A percentile compares a stretch with the other conserved stretches of the same genome.
Evolutionary conservation across 345 rosid species (phyloP).

Genomic region (Populus nigra): DNA sequence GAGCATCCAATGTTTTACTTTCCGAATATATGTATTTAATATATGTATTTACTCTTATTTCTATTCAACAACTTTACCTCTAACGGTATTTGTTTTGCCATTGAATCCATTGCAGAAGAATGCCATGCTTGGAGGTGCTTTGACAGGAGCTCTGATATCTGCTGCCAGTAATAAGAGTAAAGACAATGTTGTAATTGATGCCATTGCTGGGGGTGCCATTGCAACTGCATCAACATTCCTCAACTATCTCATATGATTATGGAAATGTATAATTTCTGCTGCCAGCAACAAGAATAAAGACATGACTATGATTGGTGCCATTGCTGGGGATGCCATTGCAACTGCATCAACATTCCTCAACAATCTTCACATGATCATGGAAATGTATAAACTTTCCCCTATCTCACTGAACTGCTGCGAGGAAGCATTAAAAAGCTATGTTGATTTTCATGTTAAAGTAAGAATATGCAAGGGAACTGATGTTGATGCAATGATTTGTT

Average conservation of each 20-base stretch:
- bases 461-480: no score
- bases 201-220: constrained; percentile 73
- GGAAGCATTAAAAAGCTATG: no score
- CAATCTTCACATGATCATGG: constrained; percentile 35
- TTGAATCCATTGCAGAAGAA: constrained; percentile 59
- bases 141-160: constrained; percentile 70
- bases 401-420: no score
- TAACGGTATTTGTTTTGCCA: not conserved
- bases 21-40: no score
- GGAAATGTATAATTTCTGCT: constrained; percentile 11
- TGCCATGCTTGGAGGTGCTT: constrained; percentile 80
- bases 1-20: no score
- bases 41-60: not conserved
- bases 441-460: no score
- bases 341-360: constrained; percentile 73
- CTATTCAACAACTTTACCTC: no score
- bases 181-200: constrained; percentile 58
- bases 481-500: not conserved
- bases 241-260: constrained; percentile 37
- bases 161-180: constrained; percentile 43
- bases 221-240: constrained; percentile 83
- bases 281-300: constrained; percentile 47
- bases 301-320: constrained; percentile 56
- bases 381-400: not conserved
- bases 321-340: constrained; percentile 76